Base-by-base conservation (phyloP, 257 asterid genomes). In the Linaria vulgaris region DNA sequence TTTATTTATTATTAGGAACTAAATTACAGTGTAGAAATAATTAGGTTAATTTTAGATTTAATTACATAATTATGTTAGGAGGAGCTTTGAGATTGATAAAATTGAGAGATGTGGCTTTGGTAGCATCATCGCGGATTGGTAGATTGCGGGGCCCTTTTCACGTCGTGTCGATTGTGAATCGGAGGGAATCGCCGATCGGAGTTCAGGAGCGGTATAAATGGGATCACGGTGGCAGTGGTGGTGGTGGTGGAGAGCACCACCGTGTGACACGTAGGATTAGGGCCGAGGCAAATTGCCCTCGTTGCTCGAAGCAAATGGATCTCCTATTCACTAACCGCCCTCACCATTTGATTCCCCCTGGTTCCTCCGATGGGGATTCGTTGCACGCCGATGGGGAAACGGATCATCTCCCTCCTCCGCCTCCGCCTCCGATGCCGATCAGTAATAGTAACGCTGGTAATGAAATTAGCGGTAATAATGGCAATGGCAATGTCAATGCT, bases 201-300 rank as follows among this genome's bases (percentile, higher is more conserved):
- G 75, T 87, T 55, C 96, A 90, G 82, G 85, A 75, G 70, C 85
- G 97, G 73, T 83, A 78, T 74, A 87, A 83, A 71, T 87, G 94
- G 83, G 91, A 83, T 76, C 83, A 72, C 14, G 85, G 77, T 46
- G 78, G 85, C 43, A 54, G 80, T 12, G 63, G 62, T 66, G 74
- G 70, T 12, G 63, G 62, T 66, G 74, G 70, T 39, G 77, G 72
- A 46, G 81, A 80, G 51, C 76, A 38, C 43, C 79, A 67, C 49
- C 66, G 53, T 21, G 61, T 59, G 23, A 74, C 79, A 5, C 79
- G 97, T 68, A 81, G 84, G 55, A 82, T 91, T 61, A 82, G 82
- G 88, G 97, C 92, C 56, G 97, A 91, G 80, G 88, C 90, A 11
- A 84, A 91, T 63, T 91, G 97, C 81, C 97, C 97, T 61, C 90